Evolutionary conservation across 73 alveolate species (phyloP), one percentile per base, ranked within the genome.

Genomic region (Blepharisma japonicum): DNA sequence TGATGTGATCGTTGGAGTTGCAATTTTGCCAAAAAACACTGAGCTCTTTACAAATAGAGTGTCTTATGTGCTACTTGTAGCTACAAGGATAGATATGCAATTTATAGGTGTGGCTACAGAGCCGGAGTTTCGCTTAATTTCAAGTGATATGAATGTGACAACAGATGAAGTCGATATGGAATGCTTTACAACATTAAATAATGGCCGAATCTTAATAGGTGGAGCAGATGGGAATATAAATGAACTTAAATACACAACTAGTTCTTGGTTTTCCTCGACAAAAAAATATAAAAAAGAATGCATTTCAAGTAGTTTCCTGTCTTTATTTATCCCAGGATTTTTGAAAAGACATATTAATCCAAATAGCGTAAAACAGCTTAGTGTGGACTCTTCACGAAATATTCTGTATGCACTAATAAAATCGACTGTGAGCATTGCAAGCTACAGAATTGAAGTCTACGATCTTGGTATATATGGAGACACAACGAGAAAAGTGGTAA

Each of bases 381-480:
- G 47, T 2, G 74, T 61, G 5, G 74, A 61, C 23, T 8, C 50
- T n/a, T 61, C 74, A 14, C 14, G 74, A 39, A 61, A 61, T 61
- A 61, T 61, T 25, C 74, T 61, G 0, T 61, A 61, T 61, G 38
- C 74, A 18, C 23, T 61, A 5, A 25, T 25, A 18, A 32, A 32
- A 32, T 32, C 42, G 5, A 25, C 14, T 20, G 38, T 8, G 14
- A 25, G 18, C 11, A n/a, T 8, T 8, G 74, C 47, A 39, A 25
- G 47, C 18, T 61, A 20, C 23, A 61, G 74, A 39, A 61, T 61
- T 61, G 74, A 61, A 18, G 74, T 61, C 74, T 61, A 61, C 23
- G 74, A 61, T 25, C 47, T 61, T 1, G 74, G 74, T 2, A 39
- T 25, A 14, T n/a, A 18, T 18, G 74, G 74, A 20, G 23, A 14